Evolutionary conservation across 2,329 filamentous ascomycete genomes (phyloP).

Genomic region (Kalaharituber pfeilii): DNA sequence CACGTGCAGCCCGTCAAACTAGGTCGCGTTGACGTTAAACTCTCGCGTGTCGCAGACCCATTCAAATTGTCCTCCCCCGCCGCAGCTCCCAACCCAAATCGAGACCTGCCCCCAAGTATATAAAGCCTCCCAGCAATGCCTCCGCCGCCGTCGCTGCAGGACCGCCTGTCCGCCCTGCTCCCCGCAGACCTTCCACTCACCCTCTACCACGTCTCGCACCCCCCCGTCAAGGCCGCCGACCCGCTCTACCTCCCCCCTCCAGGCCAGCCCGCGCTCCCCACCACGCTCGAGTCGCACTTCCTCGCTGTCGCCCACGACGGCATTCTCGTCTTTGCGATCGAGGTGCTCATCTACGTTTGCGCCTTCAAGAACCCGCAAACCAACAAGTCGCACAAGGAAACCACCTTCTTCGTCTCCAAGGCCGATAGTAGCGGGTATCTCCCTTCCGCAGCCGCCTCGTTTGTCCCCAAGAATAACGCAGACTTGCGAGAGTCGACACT

Average conservation of each 20-base stretch:
- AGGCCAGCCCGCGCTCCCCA: slow-evolving; percentile 52
- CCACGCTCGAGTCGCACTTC: slow-evolving; percentile 76
- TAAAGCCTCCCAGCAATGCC: too few relatives aligned
- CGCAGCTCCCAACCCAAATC: too few relatives aligned
- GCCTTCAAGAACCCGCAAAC: slow-evolving; percentile 29
- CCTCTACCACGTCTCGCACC: slow-evolving; percentile 63
- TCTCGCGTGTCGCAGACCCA: too few relatives aligned
- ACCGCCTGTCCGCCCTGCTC: slow-evolving; percentile 13
- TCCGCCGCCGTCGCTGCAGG: not conserved
- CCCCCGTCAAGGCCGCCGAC: slow-evolving; percentile 54
- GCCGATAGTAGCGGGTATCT: slow-evolving; percentile 90
- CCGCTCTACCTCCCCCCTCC: slow-evolving; percentile 68
- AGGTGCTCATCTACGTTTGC: slow-evolving; percentile 75
- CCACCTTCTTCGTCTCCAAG: slow-evolving; percentile 83
- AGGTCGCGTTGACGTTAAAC: too few relatives aligned
- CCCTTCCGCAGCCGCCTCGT: slow-evolving; percentile 13
- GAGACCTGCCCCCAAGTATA: too few relatives aligned
- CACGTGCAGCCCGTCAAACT: too few relatives aligned
- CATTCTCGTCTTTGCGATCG: slow-evolving; percentile 64
- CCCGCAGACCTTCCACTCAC: slow-evolving; percentile 22
- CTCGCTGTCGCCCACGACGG: slow-evolving; percentile 39
- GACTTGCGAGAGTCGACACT: slow-evolving; percentile 42
- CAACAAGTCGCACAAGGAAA: slow-evolving; percentile 35
- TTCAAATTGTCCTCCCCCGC: too few relatives aligned
- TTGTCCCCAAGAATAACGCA: slow-evolving; percentile 3